Evolutionary conservation across 148 eudicot species (phyloP).

Genomic region (Cornus florida): DNA sequence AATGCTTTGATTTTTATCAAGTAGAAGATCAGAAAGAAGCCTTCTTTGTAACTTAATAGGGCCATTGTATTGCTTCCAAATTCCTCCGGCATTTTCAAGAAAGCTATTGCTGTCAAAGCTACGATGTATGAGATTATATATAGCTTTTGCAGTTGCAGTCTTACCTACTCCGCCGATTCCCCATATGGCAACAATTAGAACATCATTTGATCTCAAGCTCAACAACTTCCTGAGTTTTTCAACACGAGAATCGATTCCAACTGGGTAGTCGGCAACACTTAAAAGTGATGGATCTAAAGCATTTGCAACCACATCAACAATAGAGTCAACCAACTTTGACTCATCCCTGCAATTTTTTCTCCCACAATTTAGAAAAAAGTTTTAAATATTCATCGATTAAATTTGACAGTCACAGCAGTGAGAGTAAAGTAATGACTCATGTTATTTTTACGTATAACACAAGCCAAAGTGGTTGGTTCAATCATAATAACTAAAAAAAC

Average conservation of each 20-base stretch:
- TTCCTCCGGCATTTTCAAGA: conserved; percentile 1
- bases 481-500: too few species aligned
- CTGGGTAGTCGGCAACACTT: too few species aligned
- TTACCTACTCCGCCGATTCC: conserved; percentile 10
- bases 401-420: neutral
- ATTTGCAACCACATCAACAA: neutral
- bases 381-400: neutral
- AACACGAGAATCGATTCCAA: neutral
- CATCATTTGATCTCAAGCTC: neutral
- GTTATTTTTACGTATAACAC: too few species aligned
- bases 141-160: conserved; percentile 3
- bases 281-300: neutral
- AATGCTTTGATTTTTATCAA: neutral
- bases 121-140: neutral
- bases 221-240: neutral
- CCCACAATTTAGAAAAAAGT: too few species aligned
- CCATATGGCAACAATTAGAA: conserved; percentile 11
- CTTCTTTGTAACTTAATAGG: neutral
- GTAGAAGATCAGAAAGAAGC: conserved; percentile 1
- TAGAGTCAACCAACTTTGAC: neutral
- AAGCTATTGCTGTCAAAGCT: conserved; percentile 8
- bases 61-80: neutral
- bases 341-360: neutral
- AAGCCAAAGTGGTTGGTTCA: too few species aligned
- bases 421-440: too few species aligned